Conservation (phyloP, 129 eudicot species). For the Dittrichia graveolens region DNA sequence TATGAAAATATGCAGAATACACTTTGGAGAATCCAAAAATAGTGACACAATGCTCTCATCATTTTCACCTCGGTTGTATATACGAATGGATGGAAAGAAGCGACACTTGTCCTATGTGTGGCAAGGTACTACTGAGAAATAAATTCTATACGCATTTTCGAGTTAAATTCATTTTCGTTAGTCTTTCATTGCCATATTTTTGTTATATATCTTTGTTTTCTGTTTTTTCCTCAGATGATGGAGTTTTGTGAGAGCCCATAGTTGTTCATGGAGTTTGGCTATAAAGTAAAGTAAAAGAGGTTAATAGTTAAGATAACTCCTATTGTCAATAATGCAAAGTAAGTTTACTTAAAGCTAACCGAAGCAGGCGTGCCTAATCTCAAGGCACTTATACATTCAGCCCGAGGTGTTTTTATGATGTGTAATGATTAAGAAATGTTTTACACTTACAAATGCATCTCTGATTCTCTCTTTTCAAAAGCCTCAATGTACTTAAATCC, state of each 20-base stretch:
- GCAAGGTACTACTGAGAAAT: constrained; percentile 38
- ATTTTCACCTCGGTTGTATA: constrained; percentile 77
- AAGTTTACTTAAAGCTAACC: constrained; percentile 26
- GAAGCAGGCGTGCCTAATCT: constrained; percentile 25
- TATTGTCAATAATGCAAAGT: constrained; percentile 29
- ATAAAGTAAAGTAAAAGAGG: constrained; percentile 25
- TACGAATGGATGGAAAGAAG: constrained; percentile 90
- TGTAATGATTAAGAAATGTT: constrained; percentile 20
- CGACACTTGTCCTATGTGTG: constrained; percentile 65
- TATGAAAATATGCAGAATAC: constrained; percentile 52
- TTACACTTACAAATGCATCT: not conserved
- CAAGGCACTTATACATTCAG: constrained; percentile 19
- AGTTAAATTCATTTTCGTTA: not conserved
- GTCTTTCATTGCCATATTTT: constrained; percentile 6
- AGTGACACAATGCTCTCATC: constrained; percentile 55
- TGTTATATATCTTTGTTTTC: not conserved
- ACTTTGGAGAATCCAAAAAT: constrained; percentile 75
- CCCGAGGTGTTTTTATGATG: constrained; percentile 2
- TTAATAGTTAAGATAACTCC: not conserved
- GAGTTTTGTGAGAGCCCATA: constrained; percentile 43
- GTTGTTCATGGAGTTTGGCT: constrained; percentile 24
- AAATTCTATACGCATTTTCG: not conserved
- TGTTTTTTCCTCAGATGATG: constrained; percentile 31
- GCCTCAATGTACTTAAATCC: too few relatives aligned
- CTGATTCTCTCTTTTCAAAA: too few relatives aligned